Evolutionary conservation across 441 rosid genomes (phyloP).

Genomic region (Pelargonium cotyledonis): DNA sequence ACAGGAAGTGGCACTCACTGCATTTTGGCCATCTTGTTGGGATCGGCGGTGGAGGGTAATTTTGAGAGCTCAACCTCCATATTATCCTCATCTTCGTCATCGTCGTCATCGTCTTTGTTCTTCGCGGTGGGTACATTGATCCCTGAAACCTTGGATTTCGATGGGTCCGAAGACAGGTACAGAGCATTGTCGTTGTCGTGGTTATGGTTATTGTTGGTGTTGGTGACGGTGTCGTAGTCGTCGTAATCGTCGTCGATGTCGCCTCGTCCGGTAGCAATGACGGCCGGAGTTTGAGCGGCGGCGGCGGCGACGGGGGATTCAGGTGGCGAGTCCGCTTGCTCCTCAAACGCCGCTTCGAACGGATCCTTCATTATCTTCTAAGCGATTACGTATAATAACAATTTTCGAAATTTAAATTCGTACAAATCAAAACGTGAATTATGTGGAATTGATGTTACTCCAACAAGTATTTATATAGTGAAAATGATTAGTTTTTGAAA

Average conservation of each 20-base stretch:
- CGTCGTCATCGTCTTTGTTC: conserved; percentile 67
- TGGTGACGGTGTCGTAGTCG: conserved; percentile 32
- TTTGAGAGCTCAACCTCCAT: conserved; percentile 76
- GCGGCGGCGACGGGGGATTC: conserved; percentile 32
- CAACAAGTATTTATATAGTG: too few species aligned
- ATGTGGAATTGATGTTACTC: too few species aligned
- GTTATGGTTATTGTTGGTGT: too few species aligned
- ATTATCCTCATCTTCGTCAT: conserved; percentile 73
- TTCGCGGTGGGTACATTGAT: conserved; percentile 19
- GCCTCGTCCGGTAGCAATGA: background rate
- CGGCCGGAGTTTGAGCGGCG: too few species aligned
- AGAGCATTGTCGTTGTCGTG: too few species aligned
- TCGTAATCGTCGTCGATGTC: conserved; percentile 25
- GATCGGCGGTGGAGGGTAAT: conserved; percentile 63
- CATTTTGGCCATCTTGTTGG: conserved; percentile 79
- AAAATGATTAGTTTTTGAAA: too few species aligned
- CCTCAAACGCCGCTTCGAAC: conserved; percentile 75
- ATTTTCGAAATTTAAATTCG: too few species aligned
- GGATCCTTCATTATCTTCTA: conserved; percentile 58
- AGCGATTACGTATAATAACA: too few species aligned
- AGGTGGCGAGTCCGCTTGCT: conserved; percentile 63
- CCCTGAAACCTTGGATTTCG: conserved; percentile 20
- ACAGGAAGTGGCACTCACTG: conserved; percentile 40
- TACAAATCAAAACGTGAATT: too few species aligned
- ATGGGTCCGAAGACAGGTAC: conserved; percentile 14